Evolutionary conservation across 306 rosid species (phyloP), one percentile per base, ranked within the genome.

Genomic region (Sesbania bispinosa): DNA sequence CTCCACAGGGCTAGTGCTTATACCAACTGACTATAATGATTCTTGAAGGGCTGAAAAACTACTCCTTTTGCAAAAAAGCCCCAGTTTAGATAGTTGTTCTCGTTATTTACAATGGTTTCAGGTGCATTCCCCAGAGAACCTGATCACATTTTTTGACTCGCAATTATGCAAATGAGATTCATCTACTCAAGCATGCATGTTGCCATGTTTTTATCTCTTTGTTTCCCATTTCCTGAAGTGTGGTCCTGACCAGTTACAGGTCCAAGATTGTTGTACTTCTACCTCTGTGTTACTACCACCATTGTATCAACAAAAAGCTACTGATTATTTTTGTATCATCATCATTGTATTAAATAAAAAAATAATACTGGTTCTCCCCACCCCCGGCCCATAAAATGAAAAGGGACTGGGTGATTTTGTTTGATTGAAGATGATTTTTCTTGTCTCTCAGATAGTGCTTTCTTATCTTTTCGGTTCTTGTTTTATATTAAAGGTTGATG

Each of bases 41-140:
- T 69, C 43, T 55, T 71, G 21, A 76, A 38, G 52, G 41, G 32
- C 65, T 11, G 53, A 42, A 64, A 51, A 59, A 75, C 67, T 54
- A 58, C 59, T 45, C 13, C 29, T 62, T 46, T 72, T 19, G 77
- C 79, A 66, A 47, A 51, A 36, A 35, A 75, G 58, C 55, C 76
- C 70, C 30, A 4, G 1, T 26, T 67, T 58, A 26, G 51, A 46
- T 62, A 39, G 57, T 45, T 69, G 53, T 62, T 52, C 39, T 64
- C 66, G 36, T 47, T 39, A 58, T 30, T 55, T 69, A 27, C 71
- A 59, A 6, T 10, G 48, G 71, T 50, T 60, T 26, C 20, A 58
- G 64, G 50, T 13, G 48, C 79, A 62, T 47, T 57, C 62, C 61
- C 38, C 42, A 10, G 41, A n/a, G 59, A 66, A 48, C 27, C 7